Percentiles rank a stretch among this genome's conserved stretches.
Evolutionary conservation across 306 rosid genomes (phyloP).

Genomic region (Astragalus glycyphyllos): DNA sequence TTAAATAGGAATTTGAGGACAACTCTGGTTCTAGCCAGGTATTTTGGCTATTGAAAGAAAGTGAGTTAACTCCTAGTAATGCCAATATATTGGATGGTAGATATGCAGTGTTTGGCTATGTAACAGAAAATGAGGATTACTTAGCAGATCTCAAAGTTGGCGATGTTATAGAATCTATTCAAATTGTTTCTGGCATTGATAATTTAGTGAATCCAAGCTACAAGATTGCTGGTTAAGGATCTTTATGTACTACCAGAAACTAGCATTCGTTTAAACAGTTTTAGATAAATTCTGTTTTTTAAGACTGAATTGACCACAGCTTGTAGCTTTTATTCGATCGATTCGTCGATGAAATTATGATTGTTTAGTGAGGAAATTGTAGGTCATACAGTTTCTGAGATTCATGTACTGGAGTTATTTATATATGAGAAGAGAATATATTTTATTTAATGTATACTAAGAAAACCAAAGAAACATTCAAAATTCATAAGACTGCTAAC

Average conservation of each 20-base stretch:
- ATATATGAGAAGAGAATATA: not conserved
- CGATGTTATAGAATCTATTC: slow-evolving; percentile 89
- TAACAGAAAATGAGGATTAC: slow-evolving; percentile 79
- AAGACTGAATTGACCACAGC: slow-evolving; percentile 9
- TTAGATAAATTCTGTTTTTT: slow-evolving; percentile 31
- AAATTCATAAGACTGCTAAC: too few species aligned
- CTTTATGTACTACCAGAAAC: slow-evolving; percentile 32
- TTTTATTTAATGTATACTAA: not conserved
- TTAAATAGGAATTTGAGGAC: slow-evolving; percentile 82
- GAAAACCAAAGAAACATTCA: too few species aligned
- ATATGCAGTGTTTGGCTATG: slow-evolving; percentile 86
- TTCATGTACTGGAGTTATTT: slow-evolving; percentile 21
- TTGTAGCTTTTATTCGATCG: slow-evolving; percentile 42
- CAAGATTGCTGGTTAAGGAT: slow-evolving; percentile 85
- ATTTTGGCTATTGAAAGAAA: slow-evolving; percentile 96
- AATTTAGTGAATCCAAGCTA: slow-evolving; percentile 89
- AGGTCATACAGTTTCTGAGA: slow-evolving; percentile 2
- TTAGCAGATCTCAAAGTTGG: slow-evolving; percentile 97
- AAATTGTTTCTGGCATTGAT: slow-evolving; percentile 87
- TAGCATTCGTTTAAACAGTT: slow-evolving; percentile 37
- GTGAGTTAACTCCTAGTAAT: slow-evolving; percentile 95
- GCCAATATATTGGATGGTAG: slow-evolving; percentile 96
- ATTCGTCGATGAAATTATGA: slow-evolving; percentile 40
- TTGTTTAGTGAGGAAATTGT: slow-evolving; percentile 37
- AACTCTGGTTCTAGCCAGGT: slow-evolving; percentile 92